These are phyloP conservation scores for Cutaneotrichosporon cyanovorans DNA, from an alignment of 1,284 basidiomycete genomes.

Conservation along the genomic window DNA sequence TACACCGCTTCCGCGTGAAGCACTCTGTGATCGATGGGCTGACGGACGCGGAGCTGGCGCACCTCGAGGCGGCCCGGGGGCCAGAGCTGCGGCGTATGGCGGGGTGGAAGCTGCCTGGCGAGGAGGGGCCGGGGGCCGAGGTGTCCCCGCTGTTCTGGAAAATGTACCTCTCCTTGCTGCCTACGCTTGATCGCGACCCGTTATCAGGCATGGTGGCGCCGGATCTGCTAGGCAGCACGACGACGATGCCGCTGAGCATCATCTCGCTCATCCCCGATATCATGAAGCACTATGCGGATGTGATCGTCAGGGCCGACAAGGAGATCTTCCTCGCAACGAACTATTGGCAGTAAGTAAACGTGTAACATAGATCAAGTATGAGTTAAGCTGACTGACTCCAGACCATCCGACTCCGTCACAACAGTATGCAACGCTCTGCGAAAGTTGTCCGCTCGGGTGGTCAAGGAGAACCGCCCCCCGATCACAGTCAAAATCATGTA, in stretches of 20 bases:
- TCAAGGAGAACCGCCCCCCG: conserved; percentile 49
- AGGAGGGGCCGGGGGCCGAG: conserved; percentile 32
- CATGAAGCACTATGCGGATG: conserved; percentile 53
- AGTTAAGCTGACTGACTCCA: conserved; percentile 22
- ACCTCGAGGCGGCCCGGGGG: conserved; percentile 30
- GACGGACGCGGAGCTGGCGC: conserved; percentile 27
- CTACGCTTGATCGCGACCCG: conserved; percentile 51
- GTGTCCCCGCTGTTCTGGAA: conserved; percentile 45
- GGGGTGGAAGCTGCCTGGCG: conserved; percentile 41
- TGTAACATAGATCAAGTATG: neutral
- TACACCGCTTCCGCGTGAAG: conserved; percentile 37
- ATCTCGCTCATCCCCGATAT: conserved; percentile 55
- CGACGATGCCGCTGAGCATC: conserved; percentile 51
- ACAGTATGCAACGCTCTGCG: conserved; percentile 53
- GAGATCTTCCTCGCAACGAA: conserved; percentile 59
- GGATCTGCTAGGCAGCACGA: conserved; percentile 52
- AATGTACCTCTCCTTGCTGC: conserved; percentile 54
- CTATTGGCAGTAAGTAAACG: conserved; percentile 49
- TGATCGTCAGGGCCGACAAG: conserved; percentile 52
- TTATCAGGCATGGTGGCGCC: conserved; percentile 53
- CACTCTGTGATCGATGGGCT: conserved; percentile 43
- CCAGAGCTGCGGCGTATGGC: conserved; percentile 31
- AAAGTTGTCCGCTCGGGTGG: conserved; percentile 52
- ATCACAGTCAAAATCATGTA: conserved; percentile 59
- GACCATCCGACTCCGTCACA: conserved; percentile 51